Conservation (phyloP, 1,284 basidiomycete species). For the Athelia psychrophila region DNA sequence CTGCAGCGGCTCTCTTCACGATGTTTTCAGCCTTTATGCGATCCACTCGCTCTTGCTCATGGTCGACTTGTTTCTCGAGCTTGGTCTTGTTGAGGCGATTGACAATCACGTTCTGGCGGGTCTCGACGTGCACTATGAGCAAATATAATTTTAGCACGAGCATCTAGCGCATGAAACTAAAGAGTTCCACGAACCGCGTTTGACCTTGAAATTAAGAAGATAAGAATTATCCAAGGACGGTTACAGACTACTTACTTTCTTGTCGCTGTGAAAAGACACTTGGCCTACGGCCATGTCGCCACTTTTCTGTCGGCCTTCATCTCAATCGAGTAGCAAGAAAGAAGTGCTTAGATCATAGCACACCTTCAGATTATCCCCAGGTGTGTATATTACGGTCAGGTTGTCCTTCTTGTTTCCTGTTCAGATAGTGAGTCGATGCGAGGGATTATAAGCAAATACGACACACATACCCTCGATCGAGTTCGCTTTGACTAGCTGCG, state of each 20-base stretch:
- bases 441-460: no score
- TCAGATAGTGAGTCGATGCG: no score
- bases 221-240: background rate
- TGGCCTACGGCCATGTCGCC: slow-evolving; percentile 96
- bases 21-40: slow-evolving; percentile 77
- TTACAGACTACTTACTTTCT: slow-evolving; percentile 49
- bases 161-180: background rate
- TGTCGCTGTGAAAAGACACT: slow-evolving; percentile 92
- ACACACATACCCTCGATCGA: slow-evolving; percentile 84
- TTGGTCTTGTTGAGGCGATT: slow-evolving; percentile 97
- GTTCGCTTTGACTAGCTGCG: slow-evolving; percentile 96
- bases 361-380: slow-evolving; percentile 86
- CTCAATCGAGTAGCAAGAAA: slow-evolving; percentile 1
- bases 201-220: slow-evolving; percentile 49
- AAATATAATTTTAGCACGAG: slow-evolving; percentile 4
- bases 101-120: slow-evolving; percentile 87
- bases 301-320: slow-evolving; percentile 65
- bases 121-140: slow-evolving; percentile 65
- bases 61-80: slow-evolving; percentile 80
- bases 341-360: slow-evolving; percentile 1
- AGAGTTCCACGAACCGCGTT: slow-evolving; percentile 54
- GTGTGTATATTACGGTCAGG: slow-evolving; percentile 92
- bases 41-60: slow-evolving; percentile 85
- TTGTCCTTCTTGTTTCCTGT: slow-evolving; percentile 96
- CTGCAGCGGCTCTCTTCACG: slow-evolving; percentile 62